Evolutionary conservation across 331 rosid genomes (phyloP), one percentile per base, ranked within the genome.

Genomic region (Quercus phellos): DNA sequence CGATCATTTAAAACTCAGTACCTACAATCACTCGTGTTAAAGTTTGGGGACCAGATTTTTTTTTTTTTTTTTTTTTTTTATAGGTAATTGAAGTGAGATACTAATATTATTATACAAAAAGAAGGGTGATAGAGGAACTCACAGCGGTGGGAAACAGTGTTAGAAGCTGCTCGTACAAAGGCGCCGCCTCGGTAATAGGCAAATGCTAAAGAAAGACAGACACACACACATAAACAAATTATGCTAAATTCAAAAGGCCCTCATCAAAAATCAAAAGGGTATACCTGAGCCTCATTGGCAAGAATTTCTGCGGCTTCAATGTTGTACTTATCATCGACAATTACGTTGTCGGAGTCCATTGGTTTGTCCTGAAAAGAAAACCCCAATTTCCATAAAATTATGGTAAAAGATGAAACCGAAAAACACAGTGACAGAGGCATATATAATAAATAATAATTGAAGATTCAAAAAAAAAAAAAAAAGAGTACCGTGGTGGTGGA

Each of bases 81-180:
- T 8, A 38, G 12, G 30, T 5, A 4, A 61, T 26, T 26, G 51
- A 18, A 30, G 14, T 18, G 71, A 66, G 51, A 35, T n/a, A 64
- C 7, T 38, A 38, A 38, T 38, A 38, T 38, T 38, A 38, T 29
- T 56, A 78, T 22, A 51, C 30, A 51, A 16, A 38, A 19, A 6
- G 29, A 86, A 75, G 74, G 69, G 16, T 32, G 42, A 70, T 9
- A 68, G 69, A 69, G 83, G 77, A 71, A 84, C 97, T 90, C 84
- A 94, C 99, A 74, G 97, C 89, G 43, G 98, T 92, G 13, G 98
- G 99, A 77, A 87, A 94, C 72, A 79, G 78, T 4, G 89, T 86
- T 43, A 94, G 89, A 73, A 94, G 93, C 58, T 94, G 90, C 89
- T 94, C 98, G 73, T 92, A 92, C 55, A 94, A 86, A 10, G 97